Conservation (phyloP, 179 eudicot genomes). For the Sideroxylon spinosum region DNA sequence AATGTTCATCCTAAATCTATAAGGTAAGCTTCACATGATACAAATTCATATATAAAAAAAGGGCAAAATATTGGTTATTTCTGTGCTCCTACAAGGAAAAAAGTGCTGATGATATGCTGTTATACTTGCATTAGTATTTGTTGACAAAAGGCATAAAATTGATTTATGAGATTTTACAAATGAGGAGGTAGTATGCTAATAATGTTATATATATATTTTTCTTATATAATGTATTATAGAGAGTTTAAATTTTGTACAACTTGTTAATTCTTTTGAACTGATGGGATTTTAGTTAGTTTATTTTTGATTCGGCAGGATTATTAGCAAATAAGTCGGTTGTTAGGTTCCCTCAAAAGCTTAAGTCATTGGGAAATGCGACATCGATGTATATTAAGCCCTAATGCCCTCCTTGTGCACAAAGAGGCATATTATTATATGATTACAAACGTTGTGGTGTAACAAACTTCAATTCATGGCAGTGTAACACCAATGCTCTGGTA, state of each 20-base stretch:
- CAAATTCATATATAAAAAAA: neutral
- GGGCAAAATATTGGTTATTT: neutral
- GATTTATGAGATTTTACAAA: neutral
- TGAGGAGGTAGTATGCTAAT: neutral
- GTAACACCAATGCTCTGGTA: no score
- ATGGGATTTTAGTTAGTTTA: neutral
- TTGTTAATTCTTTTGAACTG: neutral
- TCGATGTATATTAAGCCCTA: no score
- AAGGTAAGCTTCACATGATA: slow-evolving; percentile 39
- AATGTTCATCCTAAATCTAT: slow-evolving; percentile 71
- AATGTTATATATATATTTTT: neutral
- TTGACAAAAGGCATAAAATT: neutral
- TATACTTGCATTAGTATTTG: neutral
- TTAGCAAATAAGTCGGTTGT: neutral
- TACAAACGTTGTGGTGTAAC: neutral
- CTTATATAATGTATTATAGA: neutral
- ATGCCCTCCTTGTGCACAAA: neutral
- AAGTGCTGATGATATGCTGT: neutral
- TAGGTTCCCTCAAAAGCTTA: no score
- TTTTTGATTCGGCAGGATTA: no score
- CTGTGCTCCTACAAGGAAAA: neutral
- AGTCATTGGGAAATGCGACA: no score
- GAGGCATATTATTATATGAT: neutral
- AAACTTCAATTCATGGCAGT: neutral
- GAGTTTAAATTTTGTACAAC: neutral